phyloP scores from a whole-genome alignment of 768 basidiomycete genomes.

The Rhizopogon roseolus region DNA sequence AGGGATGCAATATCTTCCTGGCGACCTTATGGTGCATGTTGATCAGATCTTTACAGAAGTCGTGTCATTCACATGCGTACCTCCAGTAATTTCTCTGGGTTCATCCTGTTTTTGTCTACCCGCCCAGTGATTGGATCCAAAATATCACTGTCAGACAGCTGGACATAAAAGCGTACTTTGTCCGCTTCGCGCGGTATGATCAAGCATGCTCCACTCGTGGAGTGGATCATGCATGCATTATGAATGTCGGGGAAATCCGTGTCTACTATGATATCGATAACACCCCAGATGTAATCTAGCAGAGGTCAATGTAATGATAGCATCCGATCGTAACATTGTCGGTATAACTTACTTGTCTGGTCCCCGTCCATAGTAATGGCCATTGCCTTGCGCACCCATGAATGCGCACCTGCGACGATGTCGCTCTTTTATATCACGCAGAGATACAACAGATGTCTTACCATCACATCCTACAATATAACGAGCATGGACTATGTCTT shows the following conservation, averaged over 20 bases:
- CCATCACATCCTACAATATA: constrained; percentile 35
- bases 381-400: constrained; percentile 41
- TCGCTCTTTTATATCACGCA: neutral
- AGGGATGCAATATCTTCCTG: constrained; percentile 53
- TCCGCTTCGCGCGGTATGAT: constrained; percentile 69
- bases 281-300: constrained; percentile 78
- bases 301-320: neutral
- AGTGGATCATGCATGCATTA: constrained; percentile 59
- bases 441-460: constrained; percentile 1
- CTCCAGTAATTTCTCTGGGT: constrained; percentile 47
- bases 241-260: constrained; percentile 78
- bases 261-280: constrained; percentile 62
- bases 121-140: constrained; percentile 42
- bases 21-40: constrained; percentile 39
- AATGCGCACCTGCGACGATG: constrained; percentile 32
- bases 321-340: neutral
- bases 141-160: constrained; percentile 47
- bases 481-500: constrained; percentile 27
- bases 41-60: neutral
- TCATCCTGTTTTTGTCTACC: constrained; percentile 48
- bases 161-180: constrained; percentile 66
- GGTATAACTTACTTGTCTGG: constrained; percentile 30
- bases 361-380: constrained; percentile 44
- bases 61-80: constrained; percentile 24
- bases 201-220: constrained; percentile 63